A percentile compares a stretch with the other conserved stretches of the same genome.
Conservation (phyloP, 345 rosid species). For the Theobroma cacao region DNA sequence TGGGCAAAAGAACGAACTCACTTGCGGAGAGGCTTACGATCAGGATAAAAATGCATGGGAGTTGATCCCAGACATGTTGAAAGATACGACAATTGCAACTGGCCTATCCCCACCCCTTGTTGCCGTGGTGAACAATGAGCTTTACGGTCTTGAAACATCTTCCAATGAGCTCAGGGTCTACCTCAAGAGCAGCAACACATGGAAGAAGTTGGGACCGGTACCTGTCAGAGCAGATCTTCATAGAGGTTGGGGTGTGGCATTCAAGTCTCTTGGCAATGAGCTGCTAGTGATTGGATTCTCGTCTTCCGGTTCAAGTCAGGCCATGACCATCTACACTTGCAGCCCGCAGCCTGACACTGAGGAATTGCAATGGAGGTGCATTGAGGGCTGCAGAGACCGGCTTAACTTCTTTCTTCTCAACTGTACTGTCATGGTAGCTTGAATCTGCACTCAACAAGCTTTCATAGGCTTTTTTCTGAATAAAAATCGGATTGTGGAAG, state of each 20-base stretch:
- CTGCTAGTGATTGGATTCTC: slow-evolving; percentile 81
- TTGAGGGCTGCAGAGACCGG: slow-evolving; percentile 43
- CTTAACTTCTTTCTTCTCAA: slow-evolving; percentile 73
- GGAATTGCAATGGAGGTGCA: slow-evolving; percentile 63
- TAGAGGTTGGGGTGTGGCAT: slow-evolving; percentile 92
- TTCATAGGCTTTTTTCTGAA: too few relatives aligned
- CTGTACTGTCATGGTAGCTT: slow-evolving; percentile 84
- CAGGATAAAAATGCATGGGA: slow-evolving; percentile 54
- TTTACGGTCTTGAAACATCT: slow-evolving; percentile 69
- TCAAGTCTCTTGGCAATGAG: slow-evolving; percentile 80
- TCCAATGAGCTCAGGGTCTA: slow-evolving; percentile 66
- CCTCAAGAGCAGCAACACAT: slow-evolving; percentile 47
- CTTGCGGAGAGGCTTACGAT: slow-evolving; percentile 75
- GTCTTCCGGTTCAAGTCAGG: slow-evolving; percentile 31
- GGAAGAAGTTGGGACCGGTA: slow-evolving; percentile 73
- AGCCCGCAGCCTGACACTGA: slow-evolving; percentile 33
- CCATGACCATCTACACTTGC: slow-evolving; percentile 77
- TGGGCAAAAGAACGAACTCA: slow-evolving; percentile 42
- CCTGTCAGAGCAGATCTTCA: slow-evolving; percentile 72
- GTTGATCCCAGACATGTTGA: slow-evolving; percentile 52
- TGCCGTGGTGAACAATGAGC: slow-evolving; percentile 66
- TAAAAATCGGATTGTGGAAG: background rate
- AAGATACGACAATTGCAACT: slow-evolving; percentile 42
- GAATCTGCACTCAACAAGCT: background rate
- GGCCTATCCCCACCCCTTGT: slow-evolving; percentile 77